Evolutionary conservation across 129 eudicot genomes (phyloP), one percentile per base, ranked within the genome.

Genomic region (Arctium lappa): DNA sequence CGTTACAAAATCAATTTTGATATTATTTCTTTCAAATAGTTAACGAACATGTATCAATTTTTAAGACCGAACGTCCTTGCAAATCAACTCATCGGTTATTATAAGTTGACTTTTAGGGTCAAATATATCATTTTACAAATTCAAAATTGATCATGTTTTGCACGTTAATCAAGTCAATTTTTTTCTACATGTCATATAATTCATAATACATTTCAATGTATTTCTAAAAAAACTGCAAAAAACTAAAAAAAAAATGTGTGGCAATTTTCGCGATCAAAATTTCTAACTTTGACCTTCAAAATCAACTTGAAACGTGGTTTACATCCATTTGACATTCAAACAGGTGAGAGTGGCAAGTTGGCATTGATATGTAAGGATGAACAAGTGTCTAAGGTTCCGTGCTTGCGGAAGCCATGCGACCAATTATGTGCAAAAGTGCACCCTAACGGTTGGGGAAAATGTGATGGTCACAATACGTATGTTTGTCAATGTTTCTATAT

Each of bases 401-500:
- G 86, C 69, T 77, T 33, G 72, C 68, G 48, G 15, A 77, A 31
- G n/a, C 50, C 36, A 33, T 83, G 86, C 30, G 86, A 83, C 32
- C 18, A 38, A 12, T 6, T 27, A 4, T 83, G 82, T 72, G 86
- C 82, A 60, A 78, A 71, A 30, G 40, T 77, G 38, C 86, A 83
- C 27, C 60, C 31, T 6, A 69, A 44, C 46, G 82, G 79, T 37
- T 83, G 82, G 86, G 86, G 86, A 38, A 83, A 77, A 77, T 83
- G 86, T 4, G 74, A 71, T 10, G 79, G 62, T 83, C 74, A 39
- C 30, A 30, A 71, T 18, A 77, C 3, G 53, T 5, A 77, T 11
- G 42, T 83, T 71, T 71, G 86, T 22, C 73, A 83, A 37, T 83
- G 86, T 83, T 83, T 83, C 73, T 83, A 83, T 83, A 29, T 83